Evolutionary conservation across 306 rosid genomes (phyloP), one percentile per base, ranked within the genome.

Genomic region (Cicer bijugum): DNA sequence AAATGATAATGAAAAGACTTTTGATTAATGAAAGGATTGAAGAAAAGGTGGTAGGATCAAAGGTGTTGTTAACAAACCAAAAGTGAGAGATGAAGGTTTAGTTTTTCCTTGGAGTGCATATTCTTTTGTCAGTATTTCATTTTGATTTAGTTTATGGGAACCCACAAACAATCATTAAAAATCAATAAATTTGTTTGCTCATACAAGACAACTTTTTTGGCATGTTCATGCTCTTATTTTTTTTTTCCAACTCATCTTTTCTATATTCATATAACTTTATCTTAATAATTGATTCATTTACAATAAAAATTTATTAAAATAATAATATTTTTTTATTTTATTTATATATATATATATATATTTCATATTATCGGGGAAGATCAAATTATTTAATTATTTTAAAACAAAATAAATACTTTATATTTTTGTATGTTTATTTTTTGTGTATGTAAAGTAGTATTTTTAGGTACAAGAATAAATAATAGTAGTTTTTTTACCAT

Each of bases 11-110:
- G 75, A 35, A 81, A 35, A 8, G 89, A 81, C 35, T 28, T 83
- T 80, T 35, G 83, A 82, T 93, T 85, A 87, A 81, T 75, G 75
- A 86, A 78, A 86, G 80, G 82, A 71, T 81, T 86, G 70, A 60
- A 60, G 61, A 56, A 64, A 28, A 28, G 76, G 43, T 7, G 64
- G 42, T 45, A 15, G 23, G 0, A 55, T 52, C 23, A 38, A 7
- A 7, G 57, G 14, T 64, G 70, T 61, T 64, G 72, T 61, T 78
- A 76, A 69, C 71, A 59, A 58, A 77, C 75, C 35, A 48, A 47
- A 74, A 67, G 48, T 71, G 67, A 63, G 66, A 59, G 42, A 47
- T 46, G 12, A 46, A 45, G 52, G 68, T 57, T 42, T 77, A 77
- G 75, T 63, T 39, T 39, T 74, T 48, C 5, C 10, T 56, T 61